A percentile compares a stretch with the other conserved stretches of the same genome.
phyloP scores from a whole-genome alignment of 495 filamentous ascomycete genomes.

The Aspergillus bridgeri region DNA sequence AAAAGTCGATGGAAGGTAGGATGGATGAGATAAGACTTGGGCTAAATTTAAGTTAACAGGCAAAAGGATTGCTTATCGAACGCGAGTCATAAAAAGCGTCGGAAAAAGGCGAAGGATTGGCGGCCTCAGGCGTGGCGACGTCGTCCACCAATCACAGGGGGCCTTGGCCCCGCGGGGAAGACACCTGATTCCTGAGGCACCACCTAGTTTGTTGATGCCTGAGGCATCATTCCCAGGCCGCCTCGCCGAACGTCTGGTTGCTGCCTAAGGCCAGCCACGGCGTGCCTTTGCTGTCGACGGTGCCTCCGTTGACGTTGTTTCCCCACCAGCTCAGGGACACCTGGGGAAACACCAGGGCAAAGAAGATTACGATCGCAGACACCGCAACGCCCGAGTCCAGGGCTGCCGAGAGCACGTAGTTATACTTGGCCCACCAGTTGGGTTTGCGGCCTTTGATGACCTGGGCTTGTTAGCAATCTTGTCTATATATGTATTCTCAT shows the following conservation, averaged over 20 bases:
- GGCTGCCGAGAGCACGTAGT: constrained; percentile 79
- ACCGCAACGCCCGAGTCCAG: constrained; percentile 79
- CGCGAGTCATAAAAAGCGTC: background rate
- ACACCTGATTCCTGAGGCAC: background rate
- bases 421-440: constrained; percentile 87
- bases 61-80: background rate
- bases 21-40: background rate
- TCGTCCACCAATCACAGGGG: constrained; percentile 3
- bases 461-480: background rate
- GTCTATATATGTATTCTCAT: background rate
- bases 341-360: constrained; percentile 70
- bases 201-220: no score
- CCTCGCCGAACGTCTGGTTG: constrained; percentile 20
- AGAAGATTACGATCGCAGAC: constrained; percentile 77
- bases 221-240: no score
- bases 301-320: constrained; percentile 59
- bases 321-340: constrained; percentile 70
- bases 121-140: background rate
- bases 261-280: constrained; percentile 12
- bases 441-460: constrained; percentile 56
- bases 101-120: background rate
- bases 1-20: background rate
- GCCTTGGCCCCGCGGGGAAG: constrained; percentile 2
- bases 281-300: constrained; percentile 17
- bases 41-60: background rate